Percentiles rank a stretch among this genome's conserved stretches.
Evolutionary conservation across 2,329 filamentous ascomycete genomes (phyloP).

Genomic region (Hymenoscyphus albidus): DNA sequence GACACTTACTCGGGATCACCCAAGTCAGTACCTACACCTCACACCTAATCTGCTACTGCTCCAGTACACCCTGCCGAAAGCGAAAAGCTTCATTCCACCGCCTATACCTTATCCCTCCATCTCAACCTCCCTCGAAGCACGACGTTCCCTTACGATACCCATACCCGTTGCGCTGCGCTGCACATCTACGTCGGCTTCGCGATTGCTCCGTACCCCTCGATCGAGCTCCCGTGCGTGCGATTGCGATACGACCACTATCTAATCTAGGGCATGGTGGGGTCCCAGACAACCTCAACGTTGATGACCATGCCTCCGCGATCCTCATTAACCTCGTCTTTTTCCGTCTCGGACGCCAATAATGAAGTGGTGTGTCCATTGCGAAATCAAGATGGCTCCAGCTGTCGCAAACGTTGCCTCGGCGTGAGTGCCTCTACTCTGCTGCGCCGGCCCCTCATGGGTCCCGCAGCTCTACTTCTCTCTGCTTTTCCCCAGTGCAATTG

Average conservation of each 20-base stretch:
- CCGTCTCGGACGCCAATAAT: slow-evolving; percentile 86
- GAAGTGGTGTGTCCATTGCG: slow-evolving; percentile 95
- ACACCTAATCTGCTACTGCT: neutral
- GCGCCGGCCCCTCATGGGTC: slow-evolving; percentile 26
- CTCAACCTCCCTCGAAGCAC: neutral
- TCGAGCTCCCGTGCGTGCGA: slow-evolving; percentile 19
- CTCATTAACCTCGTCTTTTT: slow-evolving; percentile 84
- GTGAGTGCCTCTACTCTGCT: slow-evolving; percentile 61
- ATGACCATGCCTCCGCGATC: slow-evolving; percentile 78
- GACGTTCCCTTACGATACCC: neutral
- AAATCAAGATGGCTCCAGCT: slow-evolving; percentile 95
- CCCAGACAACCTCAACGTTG: slow-evolving; percentile 33
- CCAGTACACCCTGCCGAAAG: neutral
- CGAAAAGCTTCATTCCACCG: neutral
- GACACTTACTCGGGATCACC: neutral
- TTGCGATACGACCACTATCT: slow-evolving; percentile 25
- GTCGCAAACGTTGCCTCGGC: slow-evolving; percentile 95
- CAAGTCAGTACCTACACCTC: neutral
- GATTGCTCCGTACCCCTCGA: slow-evolving; percentile 2
- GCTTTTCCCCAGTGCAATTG: slow-evolving; percentile 30
- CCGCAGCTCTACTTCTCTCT: slow-evolving; percentile 25
- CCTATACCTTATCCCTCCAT: neutral
- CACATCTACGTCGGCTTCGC: neutral
- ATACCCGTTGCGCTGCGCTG: neutral
- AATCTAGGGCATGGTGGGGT: slow-evolving; percentile 50